Percentiles rank a stretch among this genome's conserved stretches.
phyloP scores from a whole-genome alignment of 2,329 filamentous ascomycete genomes.

The Arthrobotrys conoides region DNA sequence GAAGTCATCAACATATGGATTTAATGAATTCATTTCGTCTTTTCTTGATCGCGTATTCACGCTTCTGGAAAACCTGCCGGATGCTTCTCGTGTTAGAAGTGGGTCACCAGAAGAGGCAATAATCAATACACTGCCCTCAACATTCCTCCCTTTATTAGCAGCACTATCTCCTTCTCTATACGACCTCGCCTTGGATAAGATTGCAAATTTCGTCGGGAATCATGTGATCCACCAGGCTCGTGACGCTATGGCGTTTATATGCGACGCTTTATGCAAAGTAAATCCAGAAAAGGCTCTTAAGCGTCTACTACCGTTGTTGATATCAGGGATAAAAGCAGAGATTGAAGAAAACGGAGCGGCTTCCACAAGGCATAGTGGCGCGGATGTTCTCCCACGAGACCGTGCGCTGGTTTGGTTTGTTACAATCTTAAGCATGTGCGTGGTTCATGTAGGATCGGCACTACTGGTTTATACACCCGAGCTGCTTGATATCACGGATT shows the following conservation, averaged over 20 bases:
- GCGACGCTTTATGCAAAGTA: conserved; percentile 95
- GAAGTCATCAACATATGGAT: conserved; percentile 92
- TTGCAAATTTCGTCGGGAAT: conserved; percentile 89
- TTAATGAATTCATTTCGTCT: conserved; percentile 91
- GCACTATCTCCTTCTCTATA: conserved; percentile 93
- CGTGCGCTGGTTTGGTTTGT: conserved; percentile 96
- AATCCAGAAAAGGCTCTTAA: conserved; percentile 94
- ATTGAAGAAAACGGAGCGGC: conserved; percentile 97
- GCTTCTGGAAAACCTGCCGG: conserved; percentile 92
- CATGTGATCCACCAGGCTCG: conserved; percentile 97
- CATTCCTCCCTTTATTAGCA: conserved; percentile 89
- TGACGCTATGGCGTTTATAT: conserved; percentile 98
- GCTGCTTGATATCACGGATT: conserved; percentile 89
- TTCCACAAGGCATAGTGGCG: conserved; percentile 91
- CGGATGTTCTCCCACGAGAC: conserved; percentile 92
- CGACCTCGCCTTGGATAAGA: conserved; percentile 90
- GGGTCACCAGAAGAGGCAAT: conserved; percentile 97
- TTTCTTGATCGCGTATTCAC: conserved; percentile 96
- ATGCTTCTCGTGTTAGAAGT: conserved; percentile 86
- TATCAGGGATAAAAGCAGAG: conserved; percentile 92
- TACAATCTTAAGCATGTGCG: conserved; percentile 96
- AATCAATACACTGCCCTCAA: conserved; percentile 92
- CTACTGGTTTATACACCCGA: conserved; percentile 91
- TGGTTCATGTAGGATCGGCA: conserved; percentile 92
- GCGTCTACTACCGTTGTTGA: conserved; percentile 88